A percentile compares a stretch with the other conserved stretches of the same genome.
These are phyloP conservation scores for Lactuca sativa DNA, from an alignment of 129 eudicot species.

Conservation along the genomic window DNA sequence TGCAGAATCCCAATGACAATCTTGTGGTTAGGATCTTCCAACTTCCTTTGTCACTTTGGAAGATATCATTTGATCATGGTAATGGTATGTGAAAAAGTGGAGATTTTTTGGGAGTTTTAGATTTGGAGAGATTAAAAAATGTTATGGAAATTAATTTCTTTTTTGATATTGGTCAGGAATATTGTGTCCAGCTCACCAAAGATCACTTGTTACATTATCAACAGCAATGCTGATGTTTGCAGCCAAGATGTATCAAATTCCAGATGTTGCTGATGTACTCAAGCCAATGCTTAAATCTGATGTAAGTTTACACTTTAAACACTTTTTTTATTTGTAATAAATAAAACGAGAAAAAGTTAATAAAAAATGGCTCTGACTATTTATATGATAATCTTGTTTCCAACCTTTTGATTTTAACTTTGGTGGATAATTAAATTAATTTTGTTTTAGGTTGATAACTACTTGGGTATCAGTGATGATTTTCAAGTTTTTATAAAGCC, in stretches of 20 bases:
- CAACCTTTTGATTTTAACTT: background rate
- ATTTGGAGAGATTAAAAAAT: background rate
- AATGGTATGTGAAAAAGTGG: constrained; percentile 46
- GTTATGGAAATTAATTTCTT: constrained; percentile 4
- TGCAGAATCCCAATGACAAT: constrained; percentile 60
- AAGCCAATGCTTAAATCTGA: constrained; percentile 53
- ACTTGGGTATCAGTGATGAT: constrained; percentile 72
- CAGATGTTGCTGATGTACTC: constrained; percentile 53
- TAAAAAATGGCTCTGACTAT: no score
- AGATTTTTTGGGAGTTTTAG: background rate
- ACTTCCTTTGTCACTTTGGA: constrained; percentile 77
- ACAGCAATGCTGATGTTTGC: constrained; percentile 84
- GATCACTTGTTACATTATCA: constrained; percentile 71
- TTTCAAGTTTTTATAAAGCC: constrained; percentile 79
- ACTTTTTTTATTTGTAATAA: no score
- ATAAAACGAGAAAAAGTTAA: no score
- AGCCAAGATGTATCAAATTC: constrained; percentile 76
- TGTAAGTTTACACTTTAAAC: constrained; percentile 48
- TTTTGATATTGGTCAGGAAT: constrained; percentile 45
- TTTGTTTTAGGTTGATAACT: constrained; percentile 67
- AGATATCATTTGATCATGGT: constrained; percentile 53
- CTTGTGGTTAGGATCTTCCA: constrained; percentile 79
- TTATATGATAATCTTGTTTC: background rate
- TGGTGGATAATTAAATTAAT: background rate
- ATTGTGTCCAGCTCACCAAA: constrained; percentile 64